Conservation (phyloP, 768 basidiomycete species). For the Kwoniella sp. region DNA sequence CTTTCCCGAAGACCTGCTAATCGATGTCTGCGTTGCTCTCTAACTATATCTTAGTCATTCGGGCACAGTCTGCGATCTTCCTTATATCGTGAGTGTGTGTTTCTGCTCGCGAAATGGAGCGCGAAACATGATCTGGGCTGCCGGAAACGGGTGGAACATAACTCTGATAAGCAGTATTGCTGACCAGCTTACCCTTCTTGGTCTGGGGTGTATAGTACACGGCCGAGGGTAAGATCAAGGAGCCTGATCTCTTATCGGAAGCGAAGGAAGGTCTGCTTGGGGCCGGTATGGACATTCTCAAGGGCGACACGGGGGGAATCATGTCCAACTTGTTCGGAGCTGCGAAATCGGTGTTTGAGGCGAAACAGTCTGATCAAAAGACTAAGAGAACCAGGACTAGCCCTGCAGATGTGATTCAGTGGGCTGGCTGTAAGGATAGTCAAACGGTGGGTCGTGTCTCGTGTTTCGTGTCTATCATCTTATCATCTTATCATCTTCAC, state of each 20-base stretch:
- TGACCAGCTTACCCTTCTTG: too few relatives aligned
- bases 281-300: constrained; percentile 68
- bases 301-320: constrained; percentile 33
- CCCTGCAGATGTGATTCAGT: constrained; percentile 71
- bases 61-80: constrained; percentile 63
- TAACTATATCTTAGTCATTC: constrained; percentile 53
- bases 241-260: constrained; percentile 81
- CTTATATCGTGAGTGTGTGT: too few relatives aligned
- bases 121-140: too few relatives aligned
- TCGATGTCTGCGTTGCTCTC: too few relatives aligned
- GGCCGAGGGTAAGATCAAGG: constrained; percentile 92
- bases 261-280: constrained; percentile 80
- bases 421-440: constrained; percentile 59
- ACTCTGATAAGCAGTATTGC: too few relatives aligned
- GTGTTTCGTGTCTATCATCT: too few relatives aligned
- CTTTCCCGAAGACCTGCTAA: too few relatives aligned
- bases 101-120: too few relatives aligned
- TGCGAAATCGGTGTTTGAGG: constrained; percentile 72
- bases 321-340: constrained; percentile 62
- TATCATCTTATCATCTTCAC: background rate
- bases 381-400: constrained; percentile 66
- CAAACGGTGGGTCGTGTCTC: constrained; percentile 55
- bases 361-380: constrained; percentile 62
- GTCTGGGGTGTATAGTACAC: constrained; percentile 70
- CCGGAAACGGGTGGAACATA: too few relatives aligned